Evolutionary conservation across 1,139 yeast species (phyloP).

Genomic region (Torulaspora pretoriensis): DNA sequence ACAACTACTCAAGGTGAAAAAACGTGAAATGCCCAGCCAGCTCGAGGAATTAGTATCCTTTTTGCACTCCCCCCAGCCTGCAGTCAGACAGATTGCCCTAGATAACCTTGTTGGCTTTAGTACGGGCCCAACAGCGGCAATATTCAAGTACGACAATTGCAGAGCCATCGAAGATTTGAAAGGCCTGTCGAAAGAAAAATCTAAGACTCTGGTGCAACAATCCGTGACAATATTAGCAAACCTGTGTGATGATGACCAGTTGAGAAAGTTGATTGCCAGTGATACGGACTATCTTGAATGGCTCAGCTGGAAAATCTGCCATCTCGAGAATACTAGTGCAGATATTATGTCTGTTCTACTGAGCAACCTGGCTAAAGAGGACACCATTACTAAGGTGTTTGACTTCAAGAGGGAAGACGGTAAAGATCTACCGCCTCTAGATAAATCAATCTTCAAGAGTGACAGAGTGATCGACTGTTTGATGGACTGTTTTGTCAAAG

Average conservation of each 20-base stretch:
- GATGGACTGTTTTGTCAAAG: constrained; percentile 88
- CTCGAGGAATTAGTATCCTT: constrained; percentile 72
- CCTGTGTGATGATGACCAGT: constrained; percentile 59
- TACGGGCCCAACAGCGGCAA: constrained; percentile 57
- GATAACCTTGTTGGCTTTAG: constrained; percentile 83
- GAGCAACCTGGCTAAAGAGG: constrained; percentile 80
- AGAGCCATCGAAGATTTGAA: constrained; percentile 75
- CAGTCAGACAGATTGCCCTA: constrained; percentile 79
- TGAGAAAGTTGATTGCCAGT: constrained; percentile 60
- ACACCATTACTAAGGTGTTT: constrained; percentile 54
- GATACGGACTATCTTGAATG: constrained; percentile 58
- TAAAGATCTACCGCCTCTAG: constrained; percentile 22
- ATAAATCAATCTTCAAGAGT: constrained; percentile 50
- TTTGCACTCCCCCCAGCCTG: constrained; percentile 77
- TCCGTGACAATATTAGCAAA: constrained; percentile 80
- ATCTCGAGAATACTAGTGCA: constrained; percentile 59
- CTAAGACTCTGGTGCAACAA: constrained; percentile 56
- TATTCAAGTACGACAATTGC: constrained; percentile 68
- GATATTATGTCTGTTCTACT: constrained; percentile 81
- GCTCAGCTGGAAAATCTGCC: constrained; percentile 52
- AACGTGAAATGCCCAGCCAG: constrained; percentile 50
- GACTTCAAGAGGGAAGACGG: constrained; percentile 42
- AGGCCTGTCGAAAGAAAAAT: constrained; percentile 47
- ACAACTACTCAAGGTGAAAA: not conserved
- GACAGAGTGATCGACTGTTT: constrained; percentile 68